These are phyloP conservation scores for Candida glucosophila DNA, from an alignment of 1,139 yeast genomes.

Conservation along the genomic window DNA sequence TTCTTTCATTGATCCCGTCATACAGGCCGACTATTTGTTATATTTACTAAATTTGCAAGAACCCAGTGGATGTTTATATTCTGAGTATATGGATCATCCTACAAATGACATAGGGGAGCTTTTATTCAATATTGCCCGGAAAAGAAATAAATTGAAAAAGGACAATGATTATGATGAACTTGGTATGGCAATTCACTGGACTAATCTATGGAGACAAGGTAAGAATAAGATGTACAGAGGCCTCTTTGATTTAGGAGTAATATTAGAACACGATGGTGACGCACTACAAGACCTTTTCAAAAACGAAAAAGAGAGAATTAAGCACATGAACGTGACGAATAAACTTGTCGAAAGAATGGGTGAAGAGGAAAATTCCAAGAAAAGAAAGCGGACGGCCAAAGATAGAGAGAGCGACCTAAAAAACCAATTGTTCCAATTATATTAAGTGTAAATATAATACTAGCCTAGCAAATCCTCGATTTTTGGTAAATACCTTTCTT, in stretches of 20 bases:
- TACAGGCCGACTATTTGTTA: constrained; percentile 79
- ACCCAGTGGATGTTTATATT: constrained; percentile 35
- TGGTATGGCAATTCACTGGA: constrained; percentile 63
- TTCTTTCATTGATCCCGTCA: constrained; percentile 67
- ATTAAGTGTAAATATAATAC: constrained; percentile 5
- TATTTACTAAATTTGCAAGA: constrained; percentile 64
- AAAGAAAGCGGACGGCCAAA: constrained; percentile 36
- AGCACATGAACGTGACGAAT: constrained; percentile 19
- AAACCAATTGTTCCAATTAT: constrained; percentile 32
- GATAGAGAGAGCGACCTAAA: constrained; percentile 35
- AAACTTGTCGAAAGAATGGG: constrained; percentile 29
- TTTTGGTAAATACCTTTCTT: constrained; percentile 24
- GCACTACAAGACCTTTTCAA: constrained; percentile 17
- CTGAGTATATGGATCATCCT: constrained; percentile 46
- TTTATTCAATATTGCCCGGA: constrained; percentile 44
- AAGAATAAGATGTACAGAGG: constrained; percentile 23
- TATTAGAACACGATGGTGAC: constrained; percentile 19
- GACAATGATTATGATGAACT: constrained; percentile 40
- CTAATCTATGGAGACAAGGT: constrained; percentile 62
- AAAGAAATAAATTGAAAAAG: constrained; percentile 23
- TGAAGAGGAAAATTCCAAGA: constrained; percentile 31
- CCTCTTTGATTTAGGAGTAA: constrained; percentile 30
- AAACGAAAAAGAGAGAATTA: constrained; percentile 24
- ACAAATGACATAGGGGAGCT: constrained; percentile 69
- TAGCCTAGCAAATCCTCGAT: constrained; percentile 17